Evolutionary conservation across 495 filamentous ascomycete genomes (phyloP).

Genomic region (Penicillium riverlandense): DNA sequence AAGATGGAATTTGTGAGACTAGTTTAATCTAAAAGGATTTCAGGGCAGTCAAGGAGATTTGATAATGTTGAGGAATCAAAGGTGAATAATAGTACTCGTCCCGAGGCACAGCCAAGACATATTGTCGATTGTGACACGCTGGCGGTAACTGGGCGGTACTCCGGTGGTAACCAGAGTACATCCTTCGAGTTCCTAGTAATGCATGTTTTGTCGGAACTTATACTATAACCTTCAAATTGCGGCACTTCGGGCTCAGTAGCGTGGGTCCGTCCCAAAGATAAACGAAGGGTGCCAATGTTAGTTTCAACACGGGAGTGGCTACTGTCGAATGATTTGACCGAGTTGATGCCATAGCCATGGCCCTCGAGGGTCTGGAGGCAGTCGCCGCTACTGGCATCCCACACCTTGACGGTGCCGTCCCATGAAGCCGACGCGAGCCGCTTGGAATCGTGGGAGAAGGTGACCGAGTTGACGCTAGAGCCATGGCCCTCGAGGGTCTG

Average conservation of each 20-base stretch:
- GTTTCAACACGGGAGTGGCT: neutral
- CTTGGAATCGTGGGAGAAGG: conserved; percentile 14
- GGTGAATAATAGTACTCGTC: too few relatives aligned
- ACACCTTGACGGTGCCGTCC: conserved; percentile 12
- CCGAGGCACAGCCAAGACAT: too few relatives aligned
- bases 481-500: conserved; percentile 14
- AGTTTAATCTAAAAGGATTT: too few relatives aligned
- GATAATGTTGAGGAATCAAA: too few relatives aligned
- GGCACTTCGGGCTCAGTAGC: neutral
- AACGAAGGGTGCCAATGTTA: neutral
- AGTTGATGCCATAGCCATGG: neutral
- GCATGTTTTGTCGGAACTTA: conserved; percentile 9
- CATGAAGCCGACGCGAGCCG: conserved; percentile 11
- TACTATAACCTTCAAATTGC: conserved; percentile 3
- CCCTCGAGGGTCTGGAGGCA: neutral
- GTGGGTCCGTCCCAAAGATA: neutral
- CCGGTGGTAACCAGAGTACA: conserved; percentile 14
- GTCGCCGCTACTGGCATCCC: conserved; percentile 4
- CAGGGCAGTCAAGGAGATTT: too few relatives aligned
- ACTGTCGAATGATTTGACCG: neutral
- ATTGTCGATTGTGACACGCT: too few relatives aligned
- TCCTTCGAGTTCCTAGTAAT: conserved; percentile 12
- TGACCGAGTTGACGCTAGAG: conserved; percentile 7
- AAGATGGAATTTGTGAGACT: too few relatives aligned
- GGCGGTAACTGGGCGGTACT: conserved; percentile 7